A percentile compares a stretch with the other conserved stretches of the same genome.
Evolutionary conservation across 257 asterid genomes (phyloP).

Genomic region (Solanum ossicruentum): DNA sequence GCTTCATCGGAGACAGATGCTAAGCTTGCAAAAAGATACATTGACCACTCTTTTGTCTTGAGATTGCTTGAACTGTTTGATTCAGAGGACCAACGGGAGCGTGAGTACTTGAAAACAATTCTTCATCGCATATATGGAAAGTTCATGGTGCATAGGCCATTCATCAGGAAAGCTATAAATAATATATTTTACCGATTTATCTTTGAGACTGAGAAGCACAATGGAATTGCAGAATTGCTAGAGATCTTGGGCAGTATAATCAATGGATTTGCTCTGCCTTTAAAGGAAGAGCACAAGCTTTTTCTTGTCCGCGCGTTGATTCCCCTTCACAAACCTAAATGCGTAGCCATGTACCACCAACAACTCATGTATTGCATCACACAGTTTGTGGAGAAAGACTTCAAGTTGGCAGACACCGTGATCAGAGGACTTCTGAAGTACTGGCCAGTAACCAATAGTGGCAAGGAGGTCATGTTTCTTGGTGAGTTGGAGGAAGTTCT

Average conservation of each 20-base stretch:
- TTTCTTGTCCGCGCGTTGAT: constrained; percentile 25
- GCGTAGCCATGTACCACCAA: constrained; percentile 19
- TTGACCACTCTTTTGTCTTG: constrained; percentile 53
- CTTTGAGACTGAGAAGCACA: constrained; percentile 49
- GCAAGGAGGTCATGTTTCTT: constrained; percentile 31
- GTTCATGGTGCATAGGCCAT: constrained; percentile 57
- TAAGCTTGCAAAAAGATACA: constrained; percentile 46
- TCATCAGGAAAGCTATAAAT: constrained; percentile 48
- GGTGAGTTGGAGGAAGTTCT: constrained; percentile 36
- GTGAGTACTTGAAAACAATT: constrained; percentile 50
- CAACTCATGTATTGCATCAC: constrained; percentile 25
- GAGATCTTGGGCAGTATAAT: constrained; percentile 34
- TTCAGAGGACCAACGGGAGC: constrained; percentile 52
- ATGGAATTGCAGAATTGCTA: constrained; percentile 27
- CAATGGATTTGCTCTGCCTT: constrained; percentile 31
- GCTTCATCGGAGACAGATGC: constrained; percentile 46
- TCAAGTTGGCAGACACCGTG: constrained; percentile 21
- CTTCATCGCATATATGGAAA: constrained; percentile 47
- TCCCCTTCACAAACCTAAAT: constrained; percentile 36
- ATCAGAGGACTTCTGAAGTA: constrained; percentile 30
- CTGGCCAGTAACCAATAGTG: constrained; percentile 32
- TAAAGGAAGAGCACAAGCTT: constrained; percentile 37
- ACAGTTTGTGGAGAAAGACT: constrained; percentile 29
- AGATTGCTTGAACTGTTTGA: constrained; percentile 47
- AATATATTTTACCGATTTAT: constrained; percentile 41